Percentiles rank a stretch among this genome's conserved stretches.
These are phyloP conservation scores for Breynia disticha DNA, from an alignment of 441 rosid genomes.

Conservation along the genomic window DNA sequence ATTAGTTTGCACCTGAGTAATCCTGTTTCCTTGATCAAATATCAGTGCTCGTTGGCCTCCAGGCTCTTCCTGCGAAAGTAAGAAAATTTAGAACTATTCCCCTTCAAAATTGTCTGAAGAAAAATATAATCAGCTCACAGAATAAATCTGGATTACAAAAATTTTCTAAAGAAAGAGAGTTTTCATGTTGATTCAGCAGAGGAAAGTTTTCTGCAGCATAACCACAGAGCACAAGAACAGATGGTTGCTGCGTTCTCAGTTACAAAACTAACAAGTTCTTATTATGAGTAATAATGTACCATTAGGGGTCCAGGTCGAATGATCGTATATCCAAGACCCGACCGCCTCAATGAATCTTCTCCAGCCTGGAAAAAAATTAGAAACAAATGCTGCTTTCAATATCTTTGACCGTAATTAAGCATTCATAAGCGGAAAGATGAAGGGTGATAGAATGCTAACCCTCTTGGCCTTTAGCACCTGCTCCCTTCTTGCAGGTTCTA, in stretches of 20 bases:
- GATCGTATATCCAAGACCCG: conserved; percentile 93
- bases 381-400: neutral
- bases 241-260: neutral
- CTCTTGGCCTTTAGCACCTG: conserved; percentile 94
- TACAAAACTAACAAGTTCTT: neutral
- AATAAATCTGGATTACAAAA: no score
- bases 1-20: conserved; percentile 51
- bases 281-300: conserved; percentile 31
- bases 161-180: no score
- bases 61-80: conserved; percentile 72
- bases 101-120: neutral
- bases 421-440: neutral
- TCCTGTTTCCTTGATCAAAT: conserved; percentile 93
- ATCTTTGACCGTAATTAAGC: no score
- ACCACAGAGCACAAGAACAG: no score
- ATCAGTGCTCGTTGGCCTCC: conserved; percentile 96
- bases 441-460: conserved; percentile 31
- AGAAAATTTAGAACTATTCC: conserved; percentile 5
- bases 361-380: conserved; percentile 52
- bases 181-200: no score
- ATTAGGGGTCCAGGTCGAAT: conserved; percentile 88
- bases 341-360: conserved; percentile 83
- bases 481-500: conserved; percentile 80
- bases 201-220: no score
- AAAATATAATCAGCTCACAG: no score